Evolutionary conservation across 2,329 filamentous ascomycete species (phyloP).

Genomic region (Paraphaeosphaeria sporulosa): DNA sequence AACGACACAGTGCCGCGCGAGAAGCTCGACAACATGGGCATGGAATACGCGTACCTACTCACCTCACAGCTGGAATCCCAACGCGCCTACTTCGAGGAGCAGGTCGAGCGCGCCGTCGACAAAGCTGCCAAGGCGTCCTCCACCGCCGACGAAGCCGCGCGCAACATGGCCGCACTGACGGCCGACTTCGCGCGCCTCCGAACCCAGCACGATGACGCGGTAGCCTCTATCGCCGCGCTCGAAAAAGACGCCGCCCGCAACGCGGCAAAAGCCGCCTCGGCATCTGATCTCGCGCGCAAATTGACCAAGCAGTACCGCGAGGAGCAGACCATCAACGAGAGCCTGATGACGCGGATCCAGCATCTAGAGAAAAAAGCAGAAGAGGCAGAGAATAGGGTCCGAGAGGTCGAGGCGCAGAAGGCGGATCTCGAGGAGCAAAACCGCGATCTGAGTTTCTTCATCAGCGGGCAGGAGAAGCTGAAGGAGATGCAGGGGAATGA

Average conservation of each 20-base stretch:
- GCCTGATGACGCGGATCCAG: conserved; percentile 81
- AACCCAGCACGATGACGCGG: conserved; percentile 58
- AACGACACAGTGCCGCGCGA: conserved; percentile 76
- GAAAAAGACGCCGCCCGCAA: conserved; percentile 74
- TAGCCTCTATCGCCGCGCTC: conserved; percentile 69
- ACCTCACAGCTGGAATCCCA: conserved; percentile 94
- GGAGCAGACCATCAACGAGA: conserved; percentile 84
- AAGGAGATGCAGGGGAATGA: conserved; percentile 73
- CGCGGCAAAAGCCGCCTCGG: conserved; percentile 68
- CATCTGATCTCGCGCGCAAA: conserved; percentile 76
- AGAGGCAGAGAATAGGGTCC: conserved; percentile 59
- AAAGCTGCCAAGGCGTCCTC: conserved; percentile 80
- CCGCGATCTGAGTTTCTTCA: conserved; percentile 85
- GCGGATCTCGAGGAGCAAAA: conserved; percentile 85
- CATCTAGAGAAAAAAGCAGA: conserved; percentile 68
- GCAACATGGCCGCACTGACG: conserved; percentile 58
- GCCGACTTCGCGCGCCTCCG: conserved; percentile 63
- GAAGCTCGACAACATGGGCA: conserved; percentile 79
- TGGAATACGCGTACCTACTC: conserved; percentile 94
- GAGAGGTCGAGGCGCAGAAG: conserved; percentile 60
- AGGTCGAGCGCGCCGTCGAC: conserved; percentile 86
- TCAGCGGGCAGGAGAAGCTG: conserved; percentile 82
- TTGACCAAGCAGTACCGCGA: conserved; percentile 81
- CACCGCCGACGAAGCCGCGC: conserved; percentile 68
- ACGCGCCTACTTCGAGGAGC: conserved; percentile 90